Conservation (phyloP, 208 protist genomes). For the Wallacemonas sp. region DNA sequence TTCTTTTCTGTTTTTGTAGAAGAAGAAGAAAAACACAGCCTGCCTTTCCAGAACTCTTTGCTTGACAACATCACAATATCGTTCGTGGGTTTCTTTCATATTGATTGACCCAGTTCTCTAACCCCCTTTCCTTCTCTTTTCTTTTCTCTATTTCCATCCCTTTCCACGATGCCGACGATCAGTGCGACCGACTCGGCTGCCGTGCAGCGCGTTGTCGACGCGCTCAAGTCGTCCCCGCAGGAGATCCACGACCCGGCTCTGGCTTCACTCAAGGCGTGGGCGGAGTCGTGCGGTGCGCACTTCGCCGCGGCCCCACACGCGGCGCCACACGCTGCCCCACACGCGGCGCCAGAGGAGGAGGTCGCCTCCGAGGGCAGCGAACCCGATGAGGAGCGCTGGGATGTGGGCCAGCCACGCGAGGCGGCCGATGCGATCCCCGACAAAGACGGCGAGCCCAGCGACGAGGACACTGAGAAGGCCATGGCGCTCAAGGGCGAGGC, state of each 20-base stretch:
- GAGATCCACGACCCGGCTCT: slow-evolving; percentile 51
- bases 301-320: slow-evolving; percentile 23
- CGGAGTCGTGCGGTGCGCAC: slow-evolving; percentile 30
- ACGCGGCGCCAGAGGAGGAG: slow-evolving; percentile 18
- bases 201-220: slow-evolving; percentile 38
- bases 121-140: too few species aligned
- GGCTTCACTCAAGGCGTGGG: slow-evolving; percentile 33
- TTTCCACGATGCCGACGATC: slow-evolving; percentile 17
- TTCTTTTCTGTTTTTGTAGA: too few species aligned
- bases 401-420: slow-evolving; percentile 23
- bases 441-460: slow-evolving; percentile 32
- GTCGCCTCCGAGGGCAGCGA: slow-evolving; percentile 37
- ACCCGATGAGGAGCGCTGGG: slow-evolving; percentile 59
- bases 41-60: too few species aligned
- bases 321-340: neutral
- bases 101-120: too few species aligned
- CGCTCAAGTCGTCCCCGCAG: slow-evolving; percentile 30
- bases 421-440: slow-evolving; percentile 32
- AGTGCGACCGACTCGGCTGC: slow-evolving; percentile 34
- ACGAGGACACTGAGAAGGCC: slow-evolving; percentile 59
- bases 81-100: too few species aligned
- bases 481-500: slow-evolving; percentile 64
- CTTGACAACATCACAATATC: too few species aligned
- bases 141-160: neutral
- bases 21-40: too few species aligned